phyloP scores from a whole-genome alignment of 352 stramenopile species.

The Phytophthora citrophthora region DNA sequence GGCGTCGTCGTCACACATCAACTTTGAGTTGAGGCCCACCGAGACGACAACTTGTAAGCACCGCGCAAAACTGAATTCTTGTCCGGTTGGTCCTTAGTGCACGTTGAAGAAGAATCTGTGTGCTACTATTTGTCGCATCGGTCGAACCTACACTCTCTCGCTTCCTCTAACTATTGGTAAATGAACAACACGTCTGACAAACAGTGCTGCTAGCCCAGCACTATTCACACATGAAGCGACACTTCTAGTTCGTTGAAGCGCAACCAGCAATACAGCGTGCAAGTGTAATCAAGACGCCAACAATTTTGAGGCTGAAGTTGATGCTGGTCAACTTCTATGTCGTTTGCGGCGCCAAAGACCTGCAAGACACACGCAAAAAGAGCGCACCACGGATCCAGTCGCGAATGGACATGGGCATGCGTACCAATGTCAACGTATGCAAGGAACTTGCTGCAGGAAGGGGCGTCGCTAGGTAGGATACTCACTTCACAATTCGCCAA shows the following conservation, averaged over 20 bases:
- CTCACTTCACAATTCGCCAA: constrained; percentile 27
- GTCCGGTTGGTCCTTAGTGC: not conserved
- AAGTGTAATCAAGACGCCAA: not conserved
- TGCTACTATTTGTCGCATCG: not conserved
- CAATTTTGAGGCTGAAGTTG: constrained; percentile 11
- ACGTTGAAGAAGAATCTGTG: constrained; percentile 2
- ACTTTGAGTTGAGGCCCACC: not conserved
- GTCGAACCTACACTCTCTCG: not conserved
- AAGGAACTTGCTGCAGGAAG: not conserved
- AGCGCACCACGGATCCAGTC: not conserved
- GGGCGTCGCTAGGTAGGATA: no score
- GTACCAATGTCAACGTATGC: constrained; percentile 16
- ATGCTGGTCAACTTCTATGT: not conserved
- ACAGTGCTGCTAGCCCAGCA: not conserved
- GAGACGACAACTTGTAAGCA: not conserved
- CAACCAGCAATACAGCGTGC: not conserved
- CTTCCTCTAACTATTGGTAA: no score
- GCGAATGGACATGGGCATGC: no score
- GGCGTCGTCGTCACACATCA: not conserved
- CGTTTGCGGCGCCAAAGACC: not conserved
- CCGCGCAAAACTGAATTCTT: constrained; percentile 1
- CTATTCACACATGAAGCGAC: not conserved
- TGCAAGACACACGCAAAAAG: constrained; percentile 5
- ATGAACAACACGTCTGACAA: not conserved
- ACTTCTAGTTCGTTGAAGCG: constrained; percentile 11